These are phyloP conservation scores for Cladosporium sp. DNA, from an alignment of 2,329 filamentous ascomycete species.

Conservation along the genomic window DNA sequence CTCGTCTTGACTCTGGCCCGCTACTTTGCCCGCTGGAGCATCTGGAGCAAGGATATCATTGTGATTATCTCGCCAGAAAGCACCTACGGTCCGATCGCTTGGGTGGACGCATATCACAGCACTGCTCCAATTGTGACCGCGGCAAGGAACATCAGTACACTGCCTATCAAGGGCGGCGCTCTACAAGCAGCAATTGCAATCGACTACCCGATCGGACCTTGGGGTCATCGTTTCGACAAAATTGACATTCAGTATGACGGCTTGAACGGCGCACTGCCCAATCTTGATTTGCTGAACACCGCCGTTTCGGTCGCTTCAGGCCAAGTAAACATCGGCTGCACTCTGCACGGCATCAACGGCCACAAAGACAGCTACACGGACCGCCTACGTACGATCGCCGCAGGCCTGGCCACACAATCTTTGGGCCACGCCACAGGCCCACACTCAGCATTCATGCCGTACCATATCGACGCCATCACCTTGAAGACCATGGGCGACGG, in stretches of 20 bases:
- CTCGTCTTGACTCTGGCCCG: slow-evolving; percentile 83
- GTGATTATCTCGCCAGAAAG: slow-evolving; percentile 87
- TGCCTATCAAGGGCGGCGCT: slow-evolving; percentile 89
- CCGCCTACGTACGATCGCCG: slow-evolving; percentile 82
- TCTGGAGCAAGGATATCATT: slow-evolving; percentile 99
- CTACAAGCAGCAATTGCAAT: slow-evolving; percentile 91
- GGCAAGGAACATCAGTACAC: slow-evolving; percentile 60
- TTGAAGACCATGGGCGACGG: slow-evolving; percentile 86
- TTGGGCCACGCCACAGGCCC: slow-evolving; percentile 86
- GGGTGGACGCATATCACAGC: slow-evolving; percentile 97
- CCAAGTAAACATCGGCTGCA: slow-evolving; percentile 86
- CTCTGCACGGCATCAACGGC: slow-evolving; percentile 81
- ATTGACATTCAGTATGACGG: slow-evolving; percentile 94
- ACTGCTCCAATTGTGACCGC: slow-evolving; percentile 67
- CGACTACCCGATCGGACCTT: slow-evolving; percentile 73
- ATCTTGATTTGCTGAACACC: slow-evolving; percentile 94
- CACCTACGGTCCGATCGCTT: slow-evolving; percentile 86
- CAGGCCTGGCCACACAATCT: slow-evolving; percentile 90
- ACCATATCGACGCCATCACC: slow-evolving; percentile 95
- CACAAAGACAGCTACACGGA: slow-evolving; percentile 77
- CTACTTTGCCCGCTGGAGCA: slow-evolving; percentile 96
- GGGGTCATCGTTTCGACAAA: slow-evolving; percentile 79
- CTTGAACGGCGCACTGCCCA: slow-evolving; percentile 91
- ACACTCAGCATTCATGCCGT: slow-evolving; percentile 95
- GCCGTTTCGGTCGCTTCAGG: slow-evolving; percentile 82